Evolutionary conservation across 2,329 filamentous ascomycete genomes (phyloP), one percentile per base, ranked within the genome.

Genomic region (Colletotrichum ledebouriae): DNA sequence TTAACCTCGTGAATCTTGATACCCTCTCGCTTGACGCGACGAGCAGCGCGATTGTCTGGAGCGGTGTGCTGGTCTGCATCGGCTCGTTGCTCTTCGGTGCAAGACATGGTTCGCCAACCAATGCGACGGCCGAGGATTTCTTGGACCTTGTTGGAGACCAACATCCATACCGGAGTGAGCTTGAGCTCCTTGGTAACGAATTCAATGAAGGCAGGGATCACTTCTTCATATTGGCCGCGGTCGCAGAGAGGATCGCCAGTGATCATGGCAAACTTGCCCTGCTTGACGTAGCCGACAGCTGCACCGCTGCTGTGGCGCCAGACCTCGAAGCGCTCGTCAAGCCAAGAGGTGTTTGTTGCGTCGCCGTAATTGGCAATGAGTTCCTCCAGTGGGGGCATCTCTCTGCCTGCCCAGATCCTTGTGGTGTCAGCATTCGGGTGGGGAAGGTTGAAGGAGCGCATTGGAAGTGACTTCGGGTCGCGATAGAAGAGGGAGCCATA

Each of bases 331-430:
- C 94, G 90, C 6, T 94, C 92, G 77, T 98, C 94, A 7, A 96
- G 87, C 94, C 94, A 98, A 0, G 94, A 96, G 0, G 94, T 98
- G 75, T 97, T 97, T 56, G 94, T 94, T 2, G 94, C 94, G 78
- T 98, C 94, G 70, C 94, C 94, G 73, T 98, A 98, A 79, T 98
- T 98, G 76, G 94, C 94, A 77, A 98, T 94, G 47, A 98, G 89
- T 76, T 97, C 92, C 77, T 94, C 93, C 5, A 98, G 78, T 0
- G 93, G 86, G 59, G 94, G 94, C 61, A 92, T 83, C 57, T 90
- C 84, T 20, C 44, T 57, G 10, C 63, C 63, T 6, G 57, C 63
- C 63, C 58, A 67, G 12, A 49, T 49, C 72, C 82, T 80, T 12
- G 81, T 86, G 0, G 94, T 98, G 76, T 94, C 94, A 6, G 94